Evolutionary conservation across 768 basidiomycete genomes (phyloP).

Genomic region (Daedalea quercina): DNA sequence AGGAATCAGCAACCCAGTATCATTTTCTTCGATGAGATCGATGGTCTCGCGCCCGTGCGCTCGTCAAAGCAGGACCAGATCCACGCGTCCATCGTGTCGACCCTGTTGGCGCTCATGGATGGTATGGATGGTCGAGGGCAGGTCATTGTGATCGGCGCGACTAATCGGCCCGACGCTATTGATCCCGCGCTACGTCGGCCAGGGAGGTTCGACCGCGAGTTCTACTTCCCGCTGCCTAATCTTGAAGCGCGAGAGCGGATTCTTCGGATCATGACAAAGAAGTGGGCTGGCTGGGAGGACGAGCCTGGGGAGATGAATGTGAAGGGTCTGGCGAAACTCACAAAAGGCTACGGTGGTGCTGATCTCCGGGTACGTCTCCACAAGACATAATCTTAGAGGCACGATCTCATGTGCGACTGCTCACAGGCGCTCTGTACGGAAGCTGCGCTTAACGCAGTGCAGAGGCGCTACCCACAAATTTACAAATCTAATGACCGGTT

Average conservation of each 20-base stretch:
- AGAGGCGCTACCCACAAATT: conserved; percentile 93
- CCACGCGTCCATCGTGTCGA: conserved; percentile 95
- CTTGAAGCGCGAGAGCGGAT: conserved; percentile 84
- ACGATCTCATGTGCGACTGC: not conserved
- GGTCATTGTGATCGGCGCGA: conserved; percentile 96
- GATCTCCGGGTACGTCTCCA: conserved; percentile 81
- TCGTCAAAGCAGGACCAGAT: conserved; percentile 99
- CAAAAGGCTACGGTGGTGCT: conserved; percentile 97
- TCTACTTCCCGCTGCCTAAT: conserved; percentile 91
- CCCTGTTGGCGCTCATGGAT: conserved; percentile 95
- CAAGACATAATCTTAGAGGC: conserved; percentile 4
- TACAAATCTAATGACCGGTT: conserved; percentile 88
- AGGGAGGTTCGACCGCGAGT: conserved; percentile 95
- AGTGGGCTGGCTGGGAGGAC: conserved; percentile 81
- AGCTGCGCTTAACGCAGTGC: conserved; percentile 93
- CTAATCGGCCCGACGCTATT: conserved; percentile 95
- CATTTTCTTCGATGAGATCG: conserved; percentile 99
- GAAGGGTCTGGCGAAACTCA: conserved; percentile 75
- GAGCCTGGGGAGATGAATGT: conserved; percentile 40
- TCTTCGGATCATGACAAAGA: conserved; percentile 80
- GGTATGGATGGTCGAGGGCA: conserved; percentile 99
- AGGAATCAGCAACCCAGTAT: conserved; percentile 88
- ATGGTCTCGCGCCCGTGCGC: conserved; percentile 94
- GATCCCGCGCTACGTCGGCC: conserved; percentile 93
- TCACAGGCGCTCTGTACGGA: conserved; percentile 91